phyloP scores from a whole-genome alignment of 768 basidiomycete species.

The Tulasnella sp. region DNA sequence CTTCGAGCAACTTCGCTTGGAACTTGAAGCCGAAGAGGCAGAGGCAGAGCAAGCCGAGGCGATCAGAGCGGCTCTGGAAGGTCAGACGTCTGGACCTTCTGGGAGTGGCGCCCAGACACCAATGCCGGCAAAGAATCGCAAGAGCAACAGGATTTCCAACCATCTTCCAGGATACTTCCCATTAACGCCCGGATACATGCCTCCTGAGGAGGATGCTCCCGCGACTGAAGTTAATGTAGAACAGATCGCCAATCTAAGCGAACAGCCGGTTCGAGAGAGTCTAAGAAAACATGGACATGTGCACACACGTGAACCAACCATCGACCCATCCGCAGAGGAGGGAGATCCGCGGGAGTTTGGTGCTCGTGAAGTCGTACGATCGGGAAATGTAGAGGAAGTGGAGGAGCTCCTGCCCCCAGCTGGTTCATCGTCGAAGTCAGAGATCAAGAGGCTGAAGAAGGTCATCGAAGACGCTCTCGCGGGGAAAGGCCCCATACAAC shows the following conservation, averaged over 20 bases:
- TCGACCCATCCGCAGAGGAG: background rate
- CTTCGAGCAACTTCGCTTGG: constrained; percentile 4
- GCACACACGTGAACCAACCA: background rate
- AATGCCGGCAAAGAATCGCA: background rate
- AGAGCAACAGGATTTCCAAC: background rate
- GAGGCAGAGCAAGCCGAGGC: background rate
- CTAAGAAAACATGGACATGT: background rate
- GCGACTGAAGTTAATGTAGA: too few species aligned
- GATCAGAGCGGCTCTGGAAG: background rate
- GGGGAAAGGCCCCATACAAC: background rate
- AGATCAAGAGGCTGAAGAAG: background rate
- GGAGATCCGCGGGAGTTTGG: too few species aligned
- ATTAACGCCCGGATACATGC: background rate
- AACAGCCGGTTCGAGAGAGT: background rate
- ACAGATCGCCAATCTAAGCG: background rate
- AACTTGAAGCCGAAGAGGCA: constrained; percentile 2
- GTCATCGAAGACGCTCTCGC: background rate
- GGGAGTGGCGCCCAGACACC: background rate
- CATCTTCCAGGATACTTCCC: constrained; percentile 2
- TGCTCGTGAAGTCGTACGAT: too few species aligned
- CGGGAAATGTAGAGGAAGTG: too few species aligned
- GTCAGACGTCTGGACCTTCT: background rate
- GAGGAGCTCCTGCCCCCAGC: too few species aligned
- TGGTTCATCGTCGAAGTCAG: background rate
- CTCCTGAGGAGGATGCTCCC: background rate